phyloP scores from a whole-genome alignment of 768 basidiomycete species.

The Brasilioporus rufonigricans region DNA sequence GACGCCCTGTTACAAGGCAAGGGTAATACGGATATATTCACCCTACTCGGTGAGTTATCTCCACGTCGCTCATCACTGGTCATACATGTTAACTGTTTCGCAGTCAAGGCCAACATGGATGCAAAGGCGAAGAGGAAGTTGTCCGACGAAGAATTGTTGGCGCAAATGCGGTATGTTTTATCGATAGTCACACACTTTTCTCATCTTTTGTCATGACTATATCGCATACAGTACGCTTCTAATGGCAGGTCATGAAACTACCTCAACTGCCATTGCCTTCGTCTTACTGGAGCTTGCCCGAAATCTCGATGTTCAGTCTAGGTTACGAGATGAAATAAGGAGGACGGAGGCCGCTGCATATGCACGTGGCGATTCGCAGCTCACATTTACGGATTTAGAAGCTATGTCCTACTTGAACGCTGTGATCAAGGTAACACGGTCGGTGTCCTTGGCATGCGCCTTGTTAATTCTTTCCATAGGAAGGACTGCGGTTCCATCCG shows the following conservation, averaged over 20 bases:
- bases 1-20: constrained; percentile 9
- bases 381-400: constrained; percentile 40
- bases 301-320: constrained; percentile 52
- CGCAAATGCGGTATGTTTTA: constrained; percentile 15
- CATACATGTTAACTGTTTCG: background rate
- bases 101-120: constrained; percentile 27
- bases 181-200: background rate
- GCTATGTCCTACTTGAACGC: constrained; percentile 45
- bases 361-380: background rate
- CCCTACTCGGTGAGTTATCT: constrained; percentile 37
- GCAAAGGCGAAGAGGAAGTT: constrained; percentile 13
- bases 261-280: constrained; percentile 55
- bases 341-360: background rate
- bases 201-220: background rate
- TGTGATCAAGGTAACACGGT: constrained; percentile 31
- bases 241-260: constrained; percentile 57
- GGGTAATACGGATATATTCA: constrained; percentile 11
- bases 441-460: background rate
- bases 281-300: constrained; percentile 58
- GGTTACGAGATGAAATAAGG: constrained; percentile 43
- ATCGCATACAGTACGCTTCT: constrained; percentile 40
- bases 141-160: constrained; percentile 12
- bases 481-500: constrained; percentile 45
- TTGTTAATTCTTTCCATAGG: constrained; percentile 32
- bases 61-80: background rate